Percentiles rank a stretch among this genome's conserved stretches.
phyloP scores from a whole-genome alignment of 352 stramenopile species.

The Globisporangium yorkense region DNA sequence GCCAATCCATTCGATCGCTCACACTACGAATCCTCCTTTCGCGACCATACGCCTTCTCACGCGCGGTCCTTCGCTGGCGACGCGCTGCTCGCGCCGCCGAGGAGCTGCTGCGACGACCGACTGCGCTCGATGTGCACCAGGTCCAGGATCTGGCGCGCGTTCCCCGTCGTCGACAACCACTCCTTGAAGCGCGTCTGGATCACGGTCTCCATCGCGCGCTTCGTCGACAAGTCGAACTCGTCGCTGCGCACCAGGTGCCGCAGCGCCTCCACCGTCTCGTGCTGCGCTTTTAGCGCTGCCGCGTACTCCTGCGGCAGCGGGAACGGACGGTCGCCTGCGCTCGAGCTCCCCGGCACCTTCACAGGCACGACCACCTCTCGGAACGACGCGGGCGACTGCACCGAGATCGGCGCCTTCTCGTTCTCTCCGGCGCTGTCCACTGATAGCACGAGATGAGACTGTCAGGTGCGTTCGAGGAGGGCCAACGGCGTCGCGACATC shows the following conservation, averaged over 20 bases:
- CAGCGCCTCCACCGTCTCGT: slow-evolving; percentile 71
- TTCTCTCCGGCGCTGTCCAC: slow-evolving; percentile 32
- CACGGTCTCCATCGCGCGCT: slow-evolving; percentile 76
- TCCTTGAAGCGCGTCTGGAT: slow-evolving; percentile 85
- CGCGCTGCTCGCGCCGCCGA: slow-evolving; percentile 5
- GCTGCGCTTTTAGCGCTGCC: slow-evolving; percentile 50
- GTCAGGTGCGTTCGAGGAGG: background rate
- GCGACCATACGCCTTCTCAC: background rate
- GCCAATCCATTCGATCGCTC: background rate
- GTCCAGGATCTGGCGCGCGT: slow-evolving; percentile 86
- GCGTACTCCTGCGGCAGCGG: slow-evolving; percentile 69
- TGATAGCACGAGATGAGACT: background rate
- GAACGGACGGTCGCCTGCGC: slow-evolving; percentile 61
- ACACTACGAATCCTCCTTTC: background rate
- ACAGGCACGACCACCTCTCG: slow-evolving; percentile 64
- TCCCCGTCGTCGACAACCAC: slow-evolving; percentile 83
- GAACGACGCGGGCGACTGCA: slow-evolving; percentile 56
- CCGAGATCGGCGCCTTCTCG: slow-evolving; percentile 48
- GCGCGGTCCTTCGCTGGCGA: slow-evolving; percentile 14
- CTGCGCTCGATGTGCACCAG: slow-evolving; percentile 75
- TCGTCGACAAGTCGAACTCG: slow-evolving; percentile 74
- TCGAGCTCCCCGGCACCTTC: slow-evolving; percentile 35
- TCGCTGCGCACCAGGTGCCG: slow-evolving; percentile 69
- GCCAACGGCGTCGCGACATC: background rate
- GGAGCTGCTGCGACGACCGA: slow-evolving; percentile 10